A percentile compares a stretch with the other conserved stretches of the same genome.
phyloP scores from a whole-genome alignment of 805 yeast genomes.

The Sugiyamaella americana region DNA sequence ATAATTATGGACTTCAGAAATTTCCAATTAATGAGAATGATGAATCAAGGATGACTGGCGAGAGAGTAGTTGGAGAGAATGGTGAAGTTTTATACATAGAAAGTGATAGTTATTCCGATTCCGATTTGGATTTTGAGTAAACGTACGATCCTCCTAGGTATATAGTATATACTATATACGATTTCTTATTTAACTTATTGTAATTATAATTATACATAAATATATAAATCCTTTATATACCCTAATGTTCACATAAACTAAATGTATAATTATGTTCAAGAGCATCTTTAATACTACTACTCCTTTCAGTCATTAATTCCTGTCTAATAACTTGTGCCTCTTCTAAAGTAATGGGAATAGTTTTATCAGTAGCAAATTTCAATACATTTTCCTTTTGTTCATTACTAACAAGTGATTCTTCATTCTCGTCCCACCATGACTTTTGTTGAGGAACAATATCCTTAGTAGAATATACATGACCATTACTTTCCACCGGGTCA shows the following conservation, averaged over 20 bases:
- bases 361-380: background rate
- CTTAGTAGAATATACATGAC: slow-evolving; percentile 31
- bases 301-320: slow-evolving; percentile 33
- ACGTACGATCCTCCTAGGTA: too few species aligned
- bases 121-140: too few species aligned
- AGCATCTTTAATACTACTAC: slow-evolving; percentile 16
- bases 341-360: slow-evolving; percentile 24
- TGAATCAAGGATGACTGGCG: too few species aligned
- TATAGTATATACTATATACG: too few species aligned
- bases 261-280: slow-evolving; percentile 3
- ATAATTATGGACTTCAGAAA: background rate
- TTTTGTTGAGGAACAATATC: slow-evolving; percentile 38
- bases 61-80: too few species aligned
- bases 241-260: slow-evolving; percentile 35
- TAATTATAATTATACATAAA: too few species aligned
- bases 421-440: slow-evolving; percentile 31
- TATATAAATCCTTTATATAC: too few species aligned
- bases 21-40: background rate
- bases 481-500: slow-evolving; percentile 30
- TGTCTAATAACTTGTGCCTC: slow-evolving; percentile 30
- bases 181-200: too few species aligned
- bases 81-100: too few species aligned
- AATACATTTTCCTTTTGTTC: background rate
- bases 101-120: too few species aligned
- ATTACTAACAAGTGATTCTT: background rate